phyloP scores from a whole-genome alignment of 768 basidiomycete genomes.

The Calvatia gigantea region DNA sequence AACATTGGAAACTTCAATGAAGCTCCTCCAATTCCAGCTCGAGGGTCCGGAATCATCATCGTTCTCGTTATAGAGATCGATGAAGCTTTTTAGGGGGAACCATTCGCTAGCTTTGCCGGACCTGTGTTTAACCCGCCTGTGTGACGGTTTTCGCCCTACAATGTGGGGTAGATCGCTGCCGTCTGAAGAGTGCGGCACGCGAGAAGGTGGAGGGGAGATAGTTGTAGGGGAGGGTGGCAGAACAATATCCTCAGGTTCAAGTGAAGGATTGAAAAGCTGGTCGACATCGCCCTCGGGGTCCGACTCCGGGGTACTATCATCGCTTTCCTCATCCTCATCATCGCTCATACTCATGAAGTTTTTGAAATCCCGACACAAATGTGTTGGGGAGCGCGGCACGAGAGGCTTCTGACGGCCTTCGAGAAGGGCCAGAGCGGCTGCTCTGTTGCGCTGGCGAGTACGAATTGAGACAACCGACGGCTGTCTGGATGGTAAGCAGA shows the following conservation, averaged over 20 bases:
- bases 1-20: slow-evolving; percentile 52
- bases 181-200: slow-evolving; percentile 13
- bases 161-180: not conserved
- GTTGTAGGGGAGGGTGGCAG: slow-evolving; percentile 20
- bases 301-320: slow-evolving; percentile 22
- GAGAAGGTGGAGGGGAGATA: slow-evolving; percentile 15
- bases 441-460: slow-evolving; percentile 45
- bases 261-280: slow-evolving; percentile 18
- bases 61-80: slow-evolving; percentile 52
- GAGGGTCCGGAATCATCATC: slow-evolving; percentile 23
- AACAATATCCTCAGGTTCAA: slow-evolving; percentile 38
- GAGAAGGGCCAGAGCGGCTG: slow-evolving; percentile 59
- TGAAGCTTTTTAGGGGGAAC: slow-evolving; percentile 62
- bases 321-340: slow-evolving; percentile 50
- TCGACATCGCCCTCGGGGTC: slow-evolving; percentile 21
- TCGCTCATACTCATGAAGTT: slow-evolving; percentile 73
- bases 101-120: slow-evolving; percentile 36
- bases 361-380: slow-evolving; percentile 16
- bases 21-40: slow-evolving; percentile 57
- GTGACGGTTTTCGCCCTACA: slow-evolving; percentile 1
- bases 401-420: slow-evolving; percentile 44
- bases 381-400: slow-evolving; percentile 13
- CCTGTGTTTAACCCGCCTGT: slow-evolving; percentile 14
- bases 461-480: slow-evolving; percentile 41
- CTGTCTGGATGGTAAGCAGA: slow-evolving; percentile 14